phyloP scores from a whole-genome alignment of 306 rosid species.

The Astragalus membranaceus region DNA sequence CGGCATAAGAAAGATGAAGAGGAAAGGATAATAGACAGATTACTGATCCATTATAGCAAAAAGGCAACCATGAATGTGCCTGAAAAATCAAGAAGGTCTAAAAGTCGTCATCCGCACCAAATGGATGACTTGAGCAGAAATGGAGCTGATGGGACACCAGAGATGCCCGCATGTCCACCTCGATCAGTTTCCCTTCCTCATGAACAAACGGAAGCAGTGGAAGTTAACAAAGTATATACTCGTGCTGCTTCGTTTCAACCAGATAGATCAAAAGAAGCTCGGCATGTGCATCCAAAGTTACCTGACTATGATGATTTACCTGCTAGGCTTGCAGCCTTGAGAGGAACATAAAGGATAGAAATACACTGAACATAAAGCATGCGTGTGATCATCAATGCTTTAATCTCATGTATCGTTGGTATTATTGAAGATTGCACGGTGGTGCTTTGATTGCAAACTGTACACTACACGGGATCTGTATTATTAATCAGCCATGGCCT shows the following conservation, averaged over 20 bases:
- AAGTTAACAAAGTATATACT: constrained; percentile 47
- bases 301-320: constrained; percentile 89
- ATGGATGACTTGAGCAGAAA: constrained; percentile 30
- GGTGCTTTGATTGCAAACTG: constrained; percentile 1
- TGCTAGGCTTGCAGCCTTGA: constrained; percentile 75
- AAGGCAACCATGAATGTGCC: constrained; percentile 51
- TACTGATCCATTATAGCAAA: constrained; percentile 80
- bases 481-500: constrained; percentile 19
- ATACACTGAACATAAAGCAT: constrained; percentile 3
- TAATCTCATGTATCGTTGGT: constrained; percentile 9
- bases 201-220: constrained; percentile 41
- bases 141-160: constrained; percentile 34
- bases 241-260: constrained; percentile 89
- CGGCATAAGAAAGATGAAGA: constrained; percentile 55
- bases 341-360: constrained; percentile 44
- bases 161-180: constrained; percentile 27
- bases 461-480: constrained; percentile 20
- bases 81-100: constrained; percentile 54
- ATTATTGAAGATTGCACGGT: not conserved
- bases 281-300: constrained; percentile 92
- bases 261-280: constrained; percentile 50
- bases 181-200: constrained; percentile 75
- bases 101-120: constrained; percentile 48
- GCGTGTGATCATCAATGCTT: constrained; percentile 13
- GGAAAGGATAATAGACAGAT: constrained; percentile 77